Conservation (phyloP, 345 rosid genomes). For the Brassica cretica region DNA sequence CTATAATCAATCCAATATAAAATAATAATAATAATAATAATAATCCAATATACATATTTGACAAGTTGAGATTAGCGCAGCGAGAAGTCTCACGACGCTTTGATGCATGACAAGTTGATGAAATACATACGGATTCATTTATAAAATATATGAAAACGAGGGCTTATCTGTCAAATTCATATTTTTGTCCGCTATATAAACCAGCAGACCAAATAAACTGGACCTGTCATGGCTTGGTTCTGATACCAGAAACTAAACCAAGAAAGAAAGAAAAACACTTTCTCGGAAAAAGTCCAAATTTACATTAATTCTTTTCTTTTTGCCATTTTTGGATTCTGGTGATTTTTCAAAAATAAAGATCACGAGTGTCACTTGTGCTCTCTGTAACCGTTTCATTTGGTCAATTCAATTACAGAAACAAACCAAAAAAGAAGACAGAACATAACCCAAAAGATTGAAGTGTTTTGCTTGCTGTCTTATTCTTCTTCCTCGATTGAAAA, state of each 20-base stretch:
- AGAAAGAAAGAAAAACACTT: not conserved
- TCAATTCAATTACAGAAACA: constrained; percentile 27
- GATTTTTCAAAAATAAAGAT: constrained; percentile 28
- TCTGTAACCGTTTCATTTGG: constrained; percentile 39
- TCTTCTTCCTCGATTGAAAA: constrained; percentile 1
- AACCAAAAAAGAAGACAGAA: constrained; percentile 2
- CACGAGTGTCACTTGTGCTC: constrained; percentile 43
- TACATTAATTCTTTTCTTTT: constrained; percentile 13
- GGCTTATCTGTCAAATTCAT: not conserved
- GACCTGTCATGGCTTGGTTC: constrained; percentile 39
- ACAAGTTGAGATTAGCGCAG: too few relatives aligned
- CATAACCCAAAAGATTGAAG: constrained; percentile 28
- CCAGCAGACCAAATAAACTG: constrained; percentile 34
- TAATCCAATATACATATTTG: not conserved
- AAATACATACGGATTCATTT: not conserved
- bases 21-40: too few relatives aligned
- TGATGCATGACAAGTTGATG: too few relatives aligned
- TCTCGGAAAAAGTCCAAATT: constrained; percentile 5
- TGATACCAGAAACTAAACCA: constrained; percentile 22
- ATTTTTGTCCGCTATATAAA: constrained; percentile 26
- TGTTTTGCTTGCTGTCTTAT: constrained; percentile 1
- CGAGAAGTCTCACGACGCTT: not conserved
- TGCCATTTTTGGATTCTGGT: constrained; percentile 44
- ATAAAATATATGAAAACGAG: not conserved
- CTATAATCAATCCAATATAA: not conserved